Percentiles rank a stretch among this genome's conserved stretches.
Evolutionary conservation across 768 basidiomycete species (phyloP).

Genomic region (Agaricus bisporus): DNA sequence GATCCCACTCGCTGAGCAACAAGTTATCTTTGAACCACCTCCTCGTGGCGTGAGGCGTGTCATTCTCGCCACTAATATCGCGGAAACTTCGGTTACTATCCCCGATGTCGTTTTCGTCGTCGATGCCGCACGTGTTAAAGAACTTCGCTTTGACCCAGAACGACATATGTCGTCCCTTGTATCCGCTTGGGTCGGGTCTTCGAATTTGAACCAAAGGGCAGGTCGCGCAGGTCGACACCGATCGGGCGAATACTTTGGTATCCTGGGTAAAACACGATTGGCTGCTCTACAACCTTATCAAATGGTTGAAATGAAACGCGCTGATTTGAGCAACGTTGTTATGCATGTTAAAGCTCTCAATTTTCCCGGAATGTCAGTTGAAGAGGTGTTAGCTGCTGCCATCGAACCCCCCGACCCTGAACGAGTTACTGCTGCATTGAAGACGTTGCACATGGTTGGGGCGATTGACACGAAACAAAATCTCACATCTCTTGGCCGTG

Average conservation of each 20-base stretch:
- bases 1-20: conserved; percentile 84
- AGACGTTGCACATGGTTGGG: conserved; percentile 76
- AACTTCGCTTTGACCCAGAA: conserved; percentile 83
- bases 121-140: conserved; percentile 84
- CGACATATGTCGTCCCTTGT: conserved; percentile 85
- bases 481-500: conserved; percentile 81
- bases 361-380: conserved; percentile 79
- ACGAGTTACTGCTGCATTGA: conserved; percentile 76
- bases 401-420: conserved; percentile 85
- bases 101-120: conserved; percentile 94
- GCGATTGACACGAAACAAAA: conserved; percentile 73
- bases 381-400: conserved; percentile 76
- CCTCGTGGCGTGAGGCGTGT: conserved; percentile 72
- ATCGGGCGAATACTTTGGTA: conserved; percentile 85
- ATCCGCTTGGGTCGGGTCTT: conserved; percentile 86
- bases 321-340: conserved; percentile 84
- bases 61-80: conserved; percentile 92
- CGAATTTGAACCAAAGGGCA: conserved; percentile 86
- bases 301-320: conserved; percentile 92
- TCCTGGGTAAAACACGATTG: conserved; percentile 62
- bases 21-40: conserved; percentile 83
- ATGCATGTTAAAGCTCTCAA: conserved; percentile 96
- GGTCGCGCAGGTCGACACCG: conserved; percentile 91
- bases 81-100: conserved; percentile 93
- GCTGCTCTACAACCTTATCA: conserved; percentile 68